Evolutionary conservation across 331 rosid species (phyloP), one percentile per base, ranked within the genome.

Genomic region (Saraca asoca): DNA sequence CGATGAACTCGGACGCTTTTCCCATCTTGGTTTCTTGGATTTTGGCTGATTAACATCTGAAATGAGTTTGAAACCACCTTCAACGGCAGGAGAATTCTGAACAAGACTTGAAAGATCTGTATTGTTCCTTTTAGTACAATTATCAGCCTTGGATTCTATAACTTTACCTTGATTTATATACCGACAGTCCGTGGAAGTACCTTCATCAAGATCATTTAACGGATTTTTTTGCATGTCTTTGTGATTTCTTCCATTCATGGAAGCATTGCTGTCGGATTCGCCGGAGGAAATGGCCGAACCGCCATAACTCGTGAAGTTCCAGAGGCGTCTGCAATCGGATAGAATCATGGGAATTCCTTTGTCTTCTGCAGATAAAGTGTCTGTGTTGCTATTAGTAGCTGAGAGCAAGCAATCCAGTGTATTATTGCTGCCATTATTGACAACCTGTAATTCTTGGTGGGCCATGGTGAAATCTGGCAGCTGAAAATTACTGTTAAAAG

Each of bases 401-500:
- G 95, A 93, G 66, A 93, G 65, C 64, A 88, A 80, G 76, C 96
- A 93, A 66, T 90, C 98, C 18, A 90, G 81, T 42, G 96, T 84
- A 80, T 85, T 94, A 24, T 78, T 71, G 80, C 79, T 64, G 72
- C 50, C 67, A 48, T 72, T 45, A 51, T 51, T 72, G 59, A 56
- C 24, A 42, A 50, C 67, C 37, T 69, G 73, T 39, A 24, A 24
- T 24, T 66, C 64, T 34, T 80, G 71, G 61, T 74, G 54, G 70
- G 75, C 78, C 81, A 68, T 62, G 74, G 55, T 53, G 69, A 70
- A 75, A 63, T 57, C 77, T 12, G 77, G 67, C 69, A 66, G n/a
- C n/a, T n/a, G 49, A 49, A 76, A 70, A 49, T 62, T 45, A 19
- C 74, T 64, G 8, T 9, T 55, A 68, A 37, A 62, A 55, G 77